Evolutionary conservation across 1,139 yeast species (phyloP).

Genomic region (Yamadazyma mexicana): DNA sequence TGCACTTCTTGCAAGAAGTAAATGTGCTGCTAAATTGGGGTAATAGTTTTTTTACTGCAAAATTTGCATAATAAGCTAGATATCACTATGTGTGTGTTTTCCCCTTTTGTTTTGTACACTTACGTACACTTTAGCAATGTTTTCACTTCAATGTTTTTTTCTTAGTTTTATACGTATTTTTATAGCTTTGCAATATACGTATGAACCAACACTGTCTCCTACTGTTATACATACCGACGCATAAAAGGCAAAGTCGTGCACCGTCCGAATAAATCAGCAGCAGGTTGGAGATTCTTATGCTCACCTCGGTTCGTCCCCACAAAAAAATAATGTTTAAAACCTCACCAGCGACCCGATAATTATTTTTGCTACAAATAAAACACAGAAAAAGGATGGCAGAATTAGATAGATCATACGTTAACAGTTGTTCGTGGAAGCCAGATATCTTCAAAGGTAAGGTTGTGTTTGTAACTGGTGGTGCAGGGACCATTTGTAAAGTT

Average conservation of each 20-base stretch:
- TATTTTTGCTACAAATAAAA: not conserved
- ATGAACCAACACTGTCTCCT: not conserved
- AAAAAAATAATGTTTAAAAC: not conserved
- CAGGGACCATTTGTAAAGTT: conserved; percentile 90
- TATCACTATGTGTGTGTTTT: no score
- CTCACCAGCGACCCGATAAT: not conserved
- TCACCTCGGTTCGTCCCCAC: conserved; percentile 1
- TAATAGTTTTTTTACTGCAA: not conserved
- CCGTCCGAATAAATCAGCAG: not conserved
- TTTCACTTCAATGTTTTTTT: not conserved
- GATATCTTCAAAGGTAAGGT: conserved; percentile 81
- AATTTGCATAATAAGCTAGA: no score
- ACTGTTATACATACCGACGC: not conserved
- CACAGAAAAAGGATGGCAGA: not conserved
- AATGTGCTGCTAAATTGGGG: not conserved
- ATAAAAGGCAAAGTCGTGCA: not conserved
- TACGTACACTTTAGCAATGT: not conserved
- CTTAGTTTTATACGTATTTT: not conserved
- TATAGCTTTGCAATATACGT: not conserved
- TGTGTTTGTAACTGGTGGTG: conserved; percentile 93
- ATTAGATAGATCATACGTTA: conserved; percentile 20
- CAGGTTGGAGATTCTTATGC: not conserved
- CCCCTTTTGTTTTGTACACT: no score
- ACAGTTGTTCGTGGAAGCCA: conserved; percentile 47
- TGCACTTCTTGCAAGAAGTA: conserved; percentile 3